These are phyloP conservation scores for Russula compacta DNA, from an alignment of 768 basidiomycete species.

Conservation along the genomic window DNA sequence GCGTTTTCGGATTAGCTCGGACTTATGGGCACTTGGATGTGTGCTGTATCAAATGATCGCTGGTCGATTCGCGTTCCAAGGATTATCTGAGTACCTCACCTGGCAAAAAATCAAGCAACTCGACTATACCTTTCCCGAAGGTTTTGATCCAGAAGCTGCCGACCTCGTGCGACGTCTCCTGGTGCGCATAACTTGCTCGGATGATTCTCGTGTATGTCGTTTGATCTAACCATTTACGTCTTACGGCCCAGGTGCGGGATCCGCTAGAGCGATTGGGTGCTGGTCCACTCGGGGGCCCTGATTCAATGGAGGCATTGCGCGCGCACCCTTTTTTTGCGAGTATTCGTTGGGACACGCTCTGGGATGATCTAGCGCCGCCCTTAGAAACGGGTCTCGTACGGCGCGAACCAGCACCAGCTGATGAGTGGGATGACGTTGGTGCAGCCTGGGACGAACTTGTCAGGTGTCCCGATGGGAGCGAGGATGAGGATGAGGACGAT, in stretches of 20 bases:
- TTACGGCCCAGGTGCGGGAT: slow-evolving; percentile 26
- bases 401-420: slow-evolving; percentile 30
- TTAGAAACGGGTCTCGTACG: slow-evolving; percentile 51
- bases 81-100: slow-evolving; percentile 84
- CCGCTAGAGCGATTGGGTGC: slow-evolving; percentile 55
- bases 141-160: slow-evolving; percentile 72
- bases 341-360: slow-evolving; percentile 54
- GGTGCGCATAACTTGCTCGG: slow-evolving; percentile 34
- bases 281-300: slow-evolving; percentile 31
- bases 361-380: slow-evolving; percentile 52
- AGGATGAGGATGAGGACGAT: slow-evolving; percentile 17
- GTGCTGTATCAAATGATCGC: slow-evolving; percentile 89
- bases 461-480: slow-evolving; percentile 20
- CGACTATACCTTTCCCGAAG: slow-evolving; percentile 81
- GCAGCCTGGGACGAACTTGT: slow-evolving; percentile 41
- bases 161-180: slow-evolving; percentile 74
- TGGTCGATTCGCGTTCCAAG: slow-evolving; percentile 87
- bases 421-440: slow-evolving; percentile 44
- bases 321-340: slow-evolving; percentile 52
- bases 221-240: not conserved
- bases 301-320: slow-evolving; percentile 41
- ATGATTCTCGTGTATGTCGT: no score
- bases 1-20: slow-evolving; percentile 49
- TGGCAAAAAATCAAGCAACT: slow-evolving; percentile 90
- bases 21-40: slow-evolving; percentile 94